Base-by-base conservation (phyloP, 768 basidiomycete species). In the Lanmaoa pseudosensibilis region DNA sequence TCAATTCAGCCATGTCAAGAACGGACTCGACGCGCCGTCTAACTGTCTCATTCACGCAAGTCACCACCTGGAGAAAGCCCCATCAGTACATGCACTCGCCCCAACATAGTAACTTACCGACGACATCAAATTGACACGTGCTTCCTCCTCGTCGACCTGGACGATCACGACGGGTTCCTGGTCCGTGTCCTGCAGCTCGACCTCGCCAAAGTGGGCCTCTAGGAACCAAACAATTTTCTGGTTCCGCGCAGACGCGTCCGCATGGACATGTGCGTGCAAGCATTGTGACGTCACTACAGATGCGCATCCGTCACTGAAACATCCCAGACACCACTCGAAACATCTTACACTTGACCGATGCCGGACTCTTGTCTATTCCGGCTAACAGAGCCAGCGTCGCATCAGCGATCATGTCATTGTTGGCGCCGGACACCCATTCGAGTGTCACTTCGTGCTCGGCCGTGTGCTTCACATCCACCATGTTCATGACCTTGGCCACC, bases 351-450 rank as follows among this genome's bases (percentile, higher is more conserved):
- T 97, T 96, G 37, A 95, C 92, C 13, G 95, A 95, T 2, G 94
- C 94, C n/a, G 90, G 92, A 66, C 92, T 94, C 63, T 82, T 85
- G 72, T 97, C 95, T 49, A 97, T 91, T 1, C 93, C 89, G 0
- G 90, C 84, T 36, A 98, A 83, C 39, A 98, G 76, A 0, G 92
- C 92, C 45, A 98, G 68, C 0, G 92, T 90, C 15, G 95, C 93
- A 70, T 98, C 96, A 7, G 96, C 96, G 51, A 99, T 89, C 94
- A 98, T 98, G 69, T 99, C 96, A 63, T 93, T 96, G 66, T 88
- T 90, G 8, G 88, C 86, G 62, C 87, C 89, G 0, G 94, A 94
- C 41, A 87, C 87, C 96, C 96, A 99, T 72, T 96, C 94, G 21
- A 99, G 75, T 37, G 84, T 89, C 50, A 94, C 73, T 64, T 94